Conservation (phyloP, 2,329 filamentous ascomycete genomes). For the Colletotrichum gloeosporioides region DNA sequence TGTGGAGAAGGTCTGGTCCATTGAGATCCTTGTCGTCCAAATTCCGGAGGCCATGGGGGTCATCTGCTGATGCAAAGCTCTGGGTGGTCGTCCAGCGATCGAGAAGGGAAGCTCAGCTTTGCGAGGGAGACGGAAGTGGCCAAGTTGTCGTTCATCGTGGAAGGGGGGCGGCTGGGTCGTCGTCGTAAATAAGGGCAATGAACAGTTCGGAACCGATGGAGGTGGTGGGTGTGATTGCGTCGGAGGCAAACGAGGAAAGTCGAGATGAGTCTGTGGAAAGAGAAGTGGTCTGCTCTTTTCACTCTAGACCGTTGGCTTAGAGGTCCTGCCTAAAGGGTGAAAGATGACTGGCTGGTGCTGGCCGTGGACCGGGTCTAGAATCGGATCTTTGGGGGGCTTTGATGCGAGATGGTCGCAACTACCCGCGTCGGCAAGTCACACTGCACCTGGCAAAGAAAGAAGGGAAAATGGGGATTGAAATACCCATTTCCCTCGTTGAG, state of each 20-base stretch:
- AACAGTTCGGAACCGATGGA: not conserved
- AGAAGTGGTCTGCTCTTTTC: not conserved
- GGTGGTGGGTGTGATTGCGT: not conserved
- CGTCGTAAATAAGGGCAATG: not conserved
- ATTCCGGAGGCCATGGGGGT: not conserved
- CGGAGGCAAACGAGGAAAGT: not conserved
- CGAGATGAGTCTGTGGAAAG: not conserved
- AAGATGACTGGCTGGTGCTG: not conserved
- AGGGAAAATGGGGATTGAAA: not conserved
- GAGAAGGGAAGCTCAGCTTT: not conserved
- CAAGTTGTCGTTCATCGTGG: not conserved
- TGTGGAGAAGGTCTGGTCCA: not conserved
- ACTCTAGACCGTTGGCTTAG: not conserved
- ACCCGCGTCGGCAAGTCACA: not conserved
- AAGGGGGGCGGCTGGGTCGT: not conserved
- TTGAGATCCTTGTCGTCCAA: not conserved
- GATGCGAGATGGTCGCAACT: not conserved
- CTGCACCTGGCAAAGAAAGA: not conserved
- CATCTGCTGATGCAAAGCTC: not conserved
- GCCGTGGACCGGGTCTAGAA: not conserved
- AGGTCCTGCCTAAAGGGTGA: not conserved
- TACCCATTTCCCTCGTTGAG: not conserved
- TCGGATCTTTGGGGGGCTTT: not conserved
- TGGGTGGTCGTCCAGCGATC: not conserved
- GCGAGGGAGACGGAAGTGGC: not conserved